Evolutionary conservation across 208 protist genomes (phyloP), one percentile per base, ranked within the genome.

Genomic region (Balamuthia mandrillaris): DNA sequence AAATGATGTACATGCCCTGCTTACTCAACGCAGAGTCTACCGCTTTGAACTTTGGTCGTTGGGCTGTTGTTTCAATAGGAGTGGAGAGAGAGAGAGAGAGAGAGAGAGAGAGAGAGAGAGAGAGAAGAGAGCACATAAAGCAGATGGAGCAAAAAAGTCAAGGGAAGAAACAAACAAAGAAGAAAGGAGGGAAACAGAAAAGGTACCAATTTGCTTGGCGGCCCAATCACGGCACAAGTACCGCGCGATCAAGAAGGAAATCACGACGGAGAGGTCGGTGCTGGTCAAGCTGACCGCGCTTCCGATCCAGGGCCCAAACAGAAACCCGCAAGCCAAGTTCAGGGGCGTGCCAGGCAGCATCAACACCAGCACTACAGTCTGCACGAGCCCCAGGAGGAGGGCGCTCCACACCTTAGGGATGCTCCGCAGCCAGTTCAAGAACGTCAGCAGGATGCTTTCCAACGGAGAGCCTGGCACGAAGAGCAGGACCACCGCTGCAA

Each of bases 241-340:
- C 51, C 65, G 65, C 6, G 41, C 65, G 65, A 74, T 74, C 27
- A 74, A 74, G 65, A 74, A 74, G 14, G 65, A 74, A 31, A 74
- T 74, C 24, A 74, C 65, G 1, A 42, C 45, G 1, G 65, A 37
- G 16, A 74, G 0, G 41, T 74, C 65, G 3, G 65, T 74, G 18
- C 65, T 74, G 24, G 65, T 54, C 47, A 54, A 14, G 16, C 14
- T 21, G 18, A 24, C 47, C 47, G 18, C 47, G 47, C 47, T 14
- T 3, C 65, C 65, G 41, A 37, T 52, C 65, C 65, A 74, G 9
- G 51, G n/a, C 41, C 65, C 65, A 31, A 51, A 74, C 41, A 74
- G 65, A 27, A 74, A 74, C 27, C 65, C 65, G 5, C 41, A 74
- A 74, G 65, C 65, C 27, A 74, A 42, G 33, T 74, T 74, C 41